phyloP scores from a whole-genome alignment of 768 basidiomycete genomes.

The Pisolithus tinctorius region DNA sequence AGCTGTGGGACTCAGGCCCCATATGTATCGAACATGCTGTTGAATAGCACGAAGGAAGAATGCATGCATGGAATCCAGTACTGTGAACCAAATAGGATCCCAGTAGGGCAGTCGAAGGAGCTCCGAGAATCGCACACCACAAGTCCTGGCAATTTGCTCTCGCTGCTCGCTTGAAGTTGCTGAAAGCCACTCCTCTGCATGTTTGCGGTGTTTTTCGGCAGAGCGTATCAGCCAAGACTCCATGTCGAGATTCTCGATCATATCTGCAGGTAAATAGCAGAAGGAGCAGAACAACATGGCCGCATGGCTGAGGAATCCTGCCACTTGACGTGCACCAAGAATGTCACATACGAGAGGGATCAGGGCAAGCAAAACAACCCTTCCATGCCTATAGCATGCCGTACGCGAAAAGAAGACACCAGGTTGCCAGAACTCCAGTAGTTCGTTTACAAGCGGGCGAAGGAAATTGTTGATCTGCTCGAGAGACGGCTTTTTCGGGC shows the following conservation, averaged over 20 bases:
- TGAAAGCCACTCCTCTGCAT: slow-evolving; percentile 22
- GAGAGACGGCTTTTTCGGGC: slow-evolving; percentile 30
- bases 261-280: background rate
- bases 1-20: no score
- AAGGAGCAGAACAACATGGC: background rate
- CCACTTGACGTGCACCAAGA: slow-evolving; percentile 22
- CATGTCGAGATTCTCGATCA: background rate
- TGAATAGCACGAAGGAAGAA: slow-evolving; percentile 22
- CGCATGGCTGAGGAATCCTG: slow-evolving; percentile 12
- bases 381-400: slow-evolving; percentile 13
- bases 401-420: slow-evolving; percentile 27
- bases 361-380: slow-evolving; percentile 20
- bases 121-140: slow-evolving; percentile 10
- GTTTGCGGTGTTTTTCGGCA: slow-evolving; percentile 25
- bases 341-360: slow-evolving; percentile 32
- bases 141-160: background rate
- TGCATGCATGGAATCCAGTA: slow-evolving; percentile 30
- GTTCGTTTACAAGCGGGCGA: slow-evolving; percentile 7
- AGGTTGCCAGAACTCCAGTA: slow-evolving; percentile 25
- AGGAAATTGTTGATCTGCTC: slow-evolving; percentile 33
- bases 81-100: slow-evolving; percentile 2
- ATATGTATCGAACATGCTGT: no score
- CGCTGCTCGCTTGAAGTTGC: background rate
- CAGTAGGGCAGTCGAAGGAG: slow-evolving; percentile 13
- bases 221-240: background rate